A percentile compares a stretch with the other conserved stretches of the same genome.
Conservation (phyloP, 2,329 filamentous ascomycete genomes). For the Cladosporium sp. region DNA sequence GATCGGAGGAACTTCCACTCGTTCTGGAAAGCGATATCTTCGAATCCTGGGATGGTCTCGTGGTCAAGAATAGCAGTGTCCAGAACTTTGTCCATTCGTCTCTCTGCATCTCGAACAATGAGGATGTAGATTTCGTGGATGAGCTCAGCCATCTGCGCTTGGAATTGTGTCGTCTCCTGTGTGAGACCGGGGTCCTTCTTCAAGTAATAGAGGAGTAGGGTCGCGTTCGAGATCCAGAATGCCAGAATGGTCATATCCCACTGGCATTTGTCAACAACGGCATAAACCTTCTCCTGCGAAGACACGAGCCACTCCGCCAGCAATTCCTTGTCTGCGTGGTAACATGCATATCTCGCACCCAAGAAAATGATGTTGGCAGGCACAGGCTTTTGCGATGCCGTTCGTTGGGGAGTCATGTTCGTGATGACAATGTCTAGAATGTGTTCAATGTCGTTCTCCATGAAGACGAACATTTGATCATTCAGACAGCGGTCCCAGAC, state of each 20-base stretch:
- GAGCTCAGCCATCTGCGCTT: constrained; percentile 86
- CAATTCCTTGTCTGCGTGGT: constrained; percentile 84
- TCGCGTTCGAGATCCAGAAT: constrained; percentile 98
- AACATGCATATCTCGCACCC: constrained; percentile 92
- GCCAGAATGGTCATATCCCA: constrained; percentile 99
- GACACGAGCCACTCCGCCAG: constrained; percentile 74
- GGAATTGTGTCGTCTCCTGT: constrained; percentile 79
- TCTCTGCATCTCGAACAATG: constrained; percentile 92
- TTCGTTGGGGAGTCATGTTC: constrained; percentile 94
- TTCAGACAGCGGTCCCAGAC: constrained; percentile 92
- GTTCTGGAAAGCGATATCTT: constrained; percentile 94
- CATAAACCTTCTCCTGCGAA: constrained; percentile 94
- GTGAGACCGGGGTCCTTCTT: constrained; percentile 88
- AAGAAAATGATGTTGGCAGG: constrained; percentile 97
- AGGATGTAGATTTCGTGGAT: constrained; percentile 98
- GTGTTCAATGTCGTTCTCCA: constrained; percentile 84
- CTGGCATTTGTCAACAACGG: constrained; percentile 90
- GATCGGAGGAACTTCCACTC: constrained; percentile 97
- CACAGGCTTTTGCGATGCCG: constrained; percentile 94
- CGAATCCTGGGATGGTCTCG: constrained; percentile 95
- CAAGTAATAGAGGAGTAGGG: constrained; percentile 88
- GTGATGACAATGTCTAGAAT: constrained; percentile 96
- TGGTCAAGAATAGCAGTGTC: constrained; percentile 94
- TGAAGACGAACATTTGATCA: constrained; percentile 99
- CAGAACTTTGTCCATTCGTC: constrained; percentile 91